Evolutionary conservation across 1,284 basidiomycete genomes (phyloP).

Genomic region (Fomitopsis palustris): DNA sequence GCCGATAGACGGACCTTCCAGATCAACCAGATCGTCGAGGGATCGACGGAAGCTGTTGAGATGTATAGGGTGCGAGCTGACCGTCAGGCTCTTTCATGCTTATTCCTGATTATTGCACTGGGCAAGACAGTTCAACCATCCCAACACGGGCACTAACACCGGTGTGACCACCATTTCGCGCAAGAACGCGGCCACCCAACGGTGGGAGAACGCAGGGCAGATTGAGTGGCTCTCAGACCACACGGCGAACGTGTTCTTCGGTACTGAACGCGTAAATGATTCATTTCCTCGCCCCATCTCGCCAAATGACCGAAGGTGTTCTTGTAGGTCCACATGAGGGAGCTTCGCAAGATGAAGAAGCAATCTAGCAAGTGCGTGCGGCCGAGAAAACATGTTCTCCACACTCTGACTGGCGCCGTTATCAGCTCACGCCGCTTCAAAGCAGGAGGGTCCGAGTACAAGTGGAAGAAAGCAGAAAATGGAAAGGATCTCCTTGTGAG

Average conservation of each 20-base stretch:
- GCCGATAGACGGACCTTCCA: slow-evolving; percentile 44
- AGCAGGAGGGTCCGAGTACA: slow-evolving; percentile 47
- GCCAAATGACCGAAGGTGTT: background rate
- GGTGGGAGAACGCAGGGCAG: slow-evolving; percentile 49
- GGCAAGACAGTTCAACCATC: slow-evolving; percentile 46
- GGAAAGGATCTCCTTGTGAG: slow-evolving; percentile 42
- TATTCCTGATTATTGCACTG: background rate
- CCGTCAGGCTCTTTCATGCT: background rate
- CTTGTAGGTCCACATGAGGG: slow-evolving; percentile 40
- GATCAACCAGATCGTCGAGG: slow-evolving; percentile 34
- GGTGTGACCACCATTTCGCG: slow-evolving; percentile 49
- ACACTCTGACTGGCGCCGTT: background rate
- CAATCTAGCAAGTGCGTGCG: slow-evolving; percentile 43
- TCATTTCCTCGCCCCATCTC: slow-evolving; percentile 1
- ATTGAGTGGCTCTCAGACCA: slow-evolving; percentile 47
- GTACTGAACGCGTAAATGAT: slow-evolving; percentile 41
- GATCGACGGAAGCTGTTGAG: slow-evolving; percentile 31
- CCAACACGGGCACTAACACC: slow-evolving; percentile 39
- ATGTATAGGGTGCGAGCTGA: slow-evolving; percentile 41
- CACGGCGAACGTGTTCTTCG: slow-evolving; percentile 46
- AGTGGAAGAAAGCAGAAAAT: slow-evolving; percentile 52
- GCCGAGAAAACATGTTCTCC: background rate
- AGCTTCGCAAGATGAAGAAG: slow-evolving; percentile 49
- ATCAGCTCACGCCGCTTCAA: slow-evolving; percentile 54
- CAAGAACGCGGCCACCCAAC: slow-evolving; percentile 38